A percentile compares a stretch with the other conserved stretches of the same genome.
Conservation (phyloP, 208 protist genomes). For the Angomonas ambiguus region DNA sequence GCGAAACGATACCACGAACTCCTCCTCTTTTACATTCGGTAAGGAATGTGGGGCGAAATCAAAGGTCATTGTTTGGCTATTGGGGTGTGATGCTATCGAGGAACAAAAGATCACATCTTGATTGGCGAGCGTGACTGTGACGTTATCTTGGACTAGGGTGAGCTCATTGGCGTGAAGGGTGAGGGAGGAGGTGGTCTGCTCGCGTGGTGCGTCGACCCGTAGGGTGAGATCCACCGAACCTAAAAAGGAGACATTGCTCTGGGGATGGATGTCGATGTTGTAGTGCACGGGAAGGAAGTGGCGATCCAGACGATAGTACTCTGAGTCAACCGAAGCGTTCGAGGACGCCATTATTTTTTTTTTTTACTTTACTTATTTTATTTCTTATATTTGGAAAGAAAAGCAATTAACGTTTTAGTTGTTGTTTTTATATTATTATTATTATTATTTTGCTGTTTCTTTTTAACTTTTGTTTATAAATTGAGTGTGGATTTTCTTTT, state of each 20-base stretch:
- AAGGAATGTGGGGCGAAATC: too few relatives aligned
- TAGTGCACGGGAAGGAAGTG: conserved; percentile 36
- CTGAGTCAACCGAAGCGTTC: not conserved
- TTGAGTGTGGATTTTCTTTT: not conserved
- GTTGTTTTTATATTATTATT: not conserved
- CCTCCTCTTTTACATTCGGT: too few relatives aligned
- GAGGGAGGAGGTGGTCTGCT: conserved; percentile 18
- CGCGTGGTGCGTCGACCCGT: conserved; percentile 13
- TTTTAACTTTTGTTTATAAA: too few relatives aligned
- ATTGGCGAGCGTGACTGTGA: conserved; percentile 13
- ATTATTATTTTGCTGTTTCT: not conserved
- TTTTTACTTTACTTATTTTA: too few relatives aligned
- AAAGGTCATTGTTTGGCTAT: too few relatives aligned
- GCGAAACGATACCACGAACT: too few relatives aligned
- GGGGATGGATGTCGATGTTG: conserved; percentile 36
- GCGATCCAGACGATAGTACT: conserved; percentile 4
- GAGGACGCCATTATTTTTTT: not conserved
- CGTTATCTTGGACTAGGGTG: conserved; percentile 12
- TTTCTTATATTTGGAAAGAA: too few relatives aligned
- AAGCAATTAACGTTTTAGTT: not conserved
- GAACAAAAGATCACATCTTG: too few relatives aligned
- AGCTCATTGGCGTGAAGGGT: conserved; percentile 39
- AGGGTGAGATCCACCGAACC: conserved; percentile 29
- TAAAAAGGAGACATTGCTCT: conserved; percentile 12
- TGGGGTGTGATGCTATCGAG: too few relatives aligned